Percentiles rank a stretch among this genome's conserved stretches.
These are phyloP conservation scores for Simplicillium aogashimaense DNA, from an alignment of 2,329 filamentous ascomycete species.

Conservation along the genomic window DNA sequence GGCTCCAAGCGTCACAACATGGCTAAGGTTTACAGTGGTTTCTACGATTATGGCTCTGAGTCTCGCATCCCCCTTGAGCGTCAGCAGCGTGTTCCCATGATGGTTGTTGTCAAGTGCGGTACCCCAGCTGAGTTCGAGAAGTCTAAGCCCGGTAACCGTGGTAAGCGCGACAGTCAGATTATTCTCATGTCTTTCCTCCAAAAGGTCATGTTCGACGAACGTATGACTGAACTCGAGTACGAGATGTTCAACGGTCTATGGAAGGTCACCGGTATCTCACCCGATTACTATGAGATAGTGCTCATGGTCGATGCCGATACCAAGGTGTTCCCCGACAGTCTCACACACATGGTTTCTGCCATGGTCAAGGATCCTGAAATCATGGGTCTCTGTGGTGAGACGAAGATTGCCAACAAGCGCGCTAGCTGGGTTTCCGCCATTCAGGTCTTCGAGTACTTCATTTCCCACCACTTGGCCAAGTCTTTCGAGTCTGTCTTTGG, in stretches of 20 bases:
- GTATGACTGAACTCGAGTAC: conserved; percentile 98
- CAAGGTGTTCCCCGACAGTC: conserved; percentile 95
- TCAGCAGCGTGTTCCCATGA: conserved; percentile 96
- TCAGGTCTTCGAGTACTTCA: conserved; percentile 99
- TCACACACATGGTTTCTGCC: conserved; percentile 97
- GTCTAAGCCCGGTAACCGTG: conserved; percentile 89
- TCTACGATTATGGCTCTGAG: conserved; percentile 87
- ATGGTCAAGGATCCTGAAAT: conserved; percentile 99
- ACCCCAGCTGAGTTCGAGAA: conserved; percentile 76
- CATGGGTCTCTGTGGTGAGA: conserved; percentile 98
- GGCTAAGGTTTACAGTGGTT: conserved; percentile 96
- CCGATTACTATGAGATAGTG: conserved; percentile 94
- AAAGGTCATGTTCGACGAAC: conserved; percentile 99
- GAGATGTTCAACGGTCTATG: conserved; percentile 99
- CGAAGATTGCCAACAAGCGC: conserved; percentile 98
- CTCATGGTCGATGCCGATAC: conserved; percentile 99
- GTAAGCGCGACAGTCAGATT: conserved; percentile 98
- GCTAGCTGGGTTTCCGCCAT: conserved; percentile 94
- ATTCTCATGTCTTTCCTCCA: conserved; percentile 99
- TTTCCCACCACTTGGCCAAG: conserved; percentile 94
- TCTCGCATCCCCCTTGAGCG: conserved; percentile 74
- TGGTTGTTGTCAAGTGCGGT: conserved; percentile 90
- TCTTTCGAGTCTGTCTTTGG: conserved; percentile 98
- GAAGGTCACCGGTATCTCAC: conserved; percentile 97
- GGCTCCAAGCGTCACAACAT: conserved; percentile 98